These are phyloP conservation scores for Meredithiella fracta DNA, from an alignment of 2,329 filamentous ascomycete species.

Conservation along the genomic window DNA sequence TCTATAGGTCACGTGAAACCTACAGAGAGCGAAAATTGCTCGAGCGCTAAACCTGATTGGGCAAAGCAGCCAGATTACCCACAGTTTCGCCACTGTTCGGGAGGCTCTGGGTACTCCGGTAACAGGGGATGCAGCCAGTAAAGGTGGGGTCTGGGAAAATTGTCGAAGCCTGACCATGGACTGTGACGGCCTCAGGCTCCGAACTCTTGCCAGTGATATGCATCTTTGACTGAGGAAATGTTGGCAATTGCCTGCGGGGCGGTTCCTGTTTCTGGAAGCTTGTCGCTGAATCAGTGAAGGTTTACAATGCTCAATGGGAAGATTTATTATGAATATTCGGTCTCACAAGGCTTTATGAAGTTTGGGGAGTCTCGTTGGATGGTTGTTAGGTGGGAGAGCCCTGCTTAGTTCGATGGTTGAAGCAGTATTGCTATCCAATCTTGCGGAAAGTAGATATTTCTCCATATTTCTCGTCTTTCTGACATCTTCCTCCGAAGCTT, in stretches of 20 bases:
- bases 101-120: constrained; percentile 12
- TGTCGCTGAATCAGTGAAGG: not conserved
- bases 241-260: not conserved
- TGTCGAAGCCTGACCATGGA: constrained; percentile 13
- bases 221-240: not conserved
- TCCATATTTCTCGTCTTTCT: not conserved
- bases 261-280: constrained; percentile 6
- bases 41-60: constrained; percentile 15
- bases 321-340: too few species aligned
- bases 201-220: not conserved
- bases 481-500: constrained; percentile 1
- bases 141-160: constrained; percentile 14
- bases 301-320: too few species aligned
- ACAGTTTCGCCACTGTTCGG: constrained; percentile 16
- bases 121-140: constrained; percentile 12
- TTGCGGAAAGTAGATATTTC: not conserved
- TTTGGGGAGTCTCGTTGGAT: too few species aligned
- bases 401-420: not conserved
- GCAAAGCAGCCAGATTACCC: constrained; percentile 13
- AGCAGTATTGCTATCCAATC: not conserved
- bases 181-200: constrained; percentile 13
- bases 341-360: too few species aligned
- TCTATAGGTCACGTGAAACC: constrained; percentile 14
- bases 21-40: constrained; percentile 16
- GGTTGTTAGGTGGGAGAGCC: too few species aligned